These are phyloP conservation scores for Jamesozyma piceae DNA, from an alignment of 805 yeast genomes.

Conservation along the genomic window DNA sequence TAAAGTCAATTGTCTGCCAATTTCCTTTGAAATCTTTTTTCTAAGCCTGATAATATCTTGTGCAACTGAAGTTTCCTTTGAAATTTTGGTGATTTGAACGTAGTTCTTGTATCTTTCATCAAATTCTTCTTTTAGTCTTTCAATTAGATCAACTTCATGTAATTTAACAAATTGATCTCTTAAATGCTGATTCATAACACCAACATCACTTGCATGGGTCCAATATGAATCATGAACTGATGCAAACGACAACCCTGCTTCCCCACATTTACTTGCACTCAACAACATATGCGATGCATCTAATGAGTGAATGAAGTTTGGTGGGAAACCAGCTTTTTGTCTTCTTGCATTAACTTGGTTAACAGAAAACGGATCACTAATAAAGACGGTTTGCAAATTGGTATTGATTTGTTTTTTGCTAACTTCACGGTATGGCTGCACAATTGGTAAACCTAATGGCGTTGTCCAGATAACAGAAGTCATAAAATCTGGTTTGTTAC, in stretches of 20 bases:
- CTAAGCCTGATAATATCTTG: constrained; percentile 41
- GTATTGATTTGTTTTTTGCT: constrained; percentile 64
- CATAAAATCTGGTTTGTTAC: constrained; percentile 53
- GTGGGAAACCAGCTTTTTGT: constrained; percentile 90
- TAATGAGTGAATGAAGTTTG: constrained; percentile 86
- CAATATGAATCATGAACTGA: constrained; percentile 97
- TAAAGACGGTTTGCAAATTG: constrained; percentile 75
- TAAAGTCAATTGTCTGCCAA: constrained; percentile 49
- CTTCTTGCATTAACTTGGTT: constrained; percentile 79
- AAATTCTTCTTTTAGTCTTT: constrained; percentile 66
- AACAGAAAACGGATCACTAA: constrained; percentile 78
- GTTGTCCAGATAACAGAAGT: constrained; percentile 97
- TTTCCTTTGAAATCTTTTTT: constrained; percentile 36
- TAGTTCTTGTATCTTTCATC: constrained; percentile 68
- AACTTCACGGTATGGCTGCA: constrained; percentile 82
- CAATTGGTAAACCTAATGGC: constrained; percentile 90
- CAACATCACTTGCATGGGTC: constrained; percentile 89
- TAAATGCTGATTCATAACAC: constrained; percentile 55
- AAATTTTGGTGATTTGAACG: constrained; percentile 50
- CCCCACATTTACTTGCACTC: constrained; percentile 72
- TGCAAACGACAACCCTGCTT: constrained; percentile 63
- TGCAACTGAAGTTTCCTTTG: constrained; percentile 44
- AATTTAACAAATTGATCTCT: constrained; percentile 73
- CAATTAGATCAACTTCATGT: constrained; percentile 66
- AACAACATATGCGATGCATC: constrained; percentile 96